phyloP scores from a whole-genome alignment of 2,329 filamentous ascomycete genomes.

The Boeremia exigua region DNA sequence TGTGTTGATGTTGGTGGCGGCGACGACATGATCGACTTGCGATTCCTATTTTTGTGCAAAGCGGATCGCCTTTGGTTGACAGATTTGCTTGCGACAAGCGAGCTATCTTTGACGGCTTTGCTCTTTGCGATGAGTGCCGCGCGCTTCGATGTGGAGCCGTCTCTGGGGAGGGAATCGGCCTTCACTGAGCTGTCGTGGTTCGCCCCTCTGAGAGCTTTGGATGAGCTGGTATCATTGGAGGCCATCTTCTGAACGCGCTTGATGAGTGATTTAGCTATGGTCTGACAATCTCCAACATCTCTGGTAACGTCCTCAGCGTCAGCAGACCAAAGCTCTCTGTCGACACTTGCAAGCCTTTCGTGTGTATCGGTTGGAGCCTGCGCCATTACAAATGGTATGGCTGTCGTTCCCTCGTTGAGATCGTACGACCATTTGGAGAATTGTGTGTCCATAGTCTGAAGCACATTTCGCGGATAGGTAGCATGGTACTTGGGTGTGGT shows the following conservation, averaged over 20 bases:
- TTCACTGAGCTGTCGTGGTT: neutral
- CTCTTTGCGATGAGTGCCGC: constrained; percentile 8
- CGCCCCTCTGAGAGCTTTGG: neutral
- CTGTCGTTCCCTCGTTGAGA: constrained; percentile 2
- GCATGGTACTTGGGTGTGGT: neutral
- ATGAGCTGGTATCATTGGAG: neutral
- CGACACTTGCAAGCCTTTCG: neutral
- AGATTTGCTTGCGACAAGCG: constrained; percentile 7
- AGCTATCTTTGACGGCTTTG: neutral
- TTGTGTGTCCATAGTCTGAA: constrained; percentile 11
- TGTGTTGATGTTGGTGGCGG: constrained; percentile 1
- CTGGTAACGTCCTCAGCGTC: neutral
- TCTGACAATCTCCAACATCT: neutral
- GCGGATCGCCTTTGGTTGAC: constrained; percentile 9
- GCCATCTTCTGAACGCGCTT: neutral
- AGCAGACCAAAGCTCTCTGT: constrained; percentile 1
- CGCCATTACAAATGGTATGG: constrained; percentile 8
- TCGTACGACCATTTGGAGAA: constrained; percentile 15
- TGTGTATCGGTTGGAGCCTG: constrained; percentile 8
- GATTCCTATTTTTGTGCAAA: constrained; percentile 10
- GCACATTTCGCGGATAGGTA: neutral
- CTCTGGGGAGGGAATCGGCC: neutral
- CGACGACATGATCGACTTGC: constrained; percentile 10
- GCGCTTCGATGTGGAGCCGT: constrained; percentile 4
- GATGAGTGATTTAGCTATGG: neutral